Base-by-base conservation (phyloP, 75 land plant species). In the Picea glauca region DNA sequence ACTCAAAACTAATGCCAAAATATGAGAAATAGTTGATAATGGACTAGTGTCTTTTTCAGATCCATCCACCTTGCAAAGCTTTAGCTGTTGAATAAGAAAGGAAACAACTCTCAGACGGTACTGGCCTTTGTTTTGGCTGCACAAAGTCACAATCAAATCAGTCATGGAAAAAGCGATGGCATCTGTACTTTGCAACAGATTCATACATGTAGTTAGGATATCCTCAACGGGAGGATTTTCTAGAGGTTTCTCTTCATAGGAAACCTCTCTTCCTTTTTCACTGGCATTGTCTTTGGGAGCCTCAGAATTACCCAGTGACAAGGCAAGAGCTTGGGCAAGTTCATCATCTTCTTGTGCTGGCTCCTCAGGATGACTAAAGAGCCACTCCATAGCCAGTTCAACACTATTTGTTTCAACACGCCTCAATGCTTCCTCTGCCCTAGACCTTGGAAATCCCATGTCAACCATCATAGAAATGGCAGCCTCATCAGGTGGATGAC, bases 371-470 rank as follows among this genome's bases (percentile, higher is more conserved):
- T 93, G 99, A 76, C 80, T 88, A 60, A 93, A 90, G 62, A 98
- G 77, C 99, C 99, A 98, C 75, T 98, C 99, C 88, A 92, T 95
- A 12, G 99, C 99, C 95, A 98, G 79, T 73, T 98, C 99, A 60
- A 95, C 98, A 80, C 98, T 95, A 76, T 91, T 93, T 83, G 88
- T 68, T 60, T 86, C 96, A n/a, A 95, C 95, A 7, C 85, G 79
- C 67, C 98, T 85, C 35, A 98, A 73, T 56, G 99, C 99, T 80
- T 91, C 99, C 78, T 98, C 99, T 58, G 96, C 99, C 76, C 98
- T 88, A 4, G 93, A 80, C 72, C 99, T 88, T 62, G 93, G 58
- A 80, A 98, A 95, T 1, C 99, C 99, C 99, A 98, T 98, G 77
- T 98, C 99, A 77, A 95, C 98, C 56, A 98, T 93, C 57, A 84